These are phyloP conservation scores for Pilasporangium apinafurcum DNA, from an alignment of 352 stramenopile species.

Conservation along the genomic window DNA sequence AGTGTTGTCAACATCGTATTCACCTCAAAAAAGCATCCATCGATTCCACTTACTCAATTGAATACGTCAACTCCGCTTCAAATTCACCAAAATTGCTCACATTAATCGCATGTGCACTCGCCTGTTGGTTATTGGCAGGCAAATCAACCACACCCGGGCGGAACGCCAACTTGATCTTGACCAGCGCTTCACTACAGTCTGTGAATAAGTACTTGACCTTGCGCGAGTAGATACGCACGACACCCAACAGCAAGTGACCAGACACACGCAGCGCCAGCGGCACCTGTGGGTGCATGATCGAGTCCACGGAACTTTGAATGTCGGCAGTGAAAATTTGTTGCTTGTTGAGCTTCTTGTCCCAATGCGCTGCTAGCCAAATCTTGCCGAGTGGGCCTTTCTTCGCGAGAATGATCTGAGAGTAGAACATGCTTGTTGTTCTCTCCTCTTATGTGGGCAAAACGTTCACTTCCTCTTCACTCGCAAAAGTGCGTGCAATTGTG, in stretches of 20 bases:
- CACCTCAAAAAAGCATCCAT: background rate
- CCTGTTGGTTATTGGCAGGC: constrained; percentile 54
- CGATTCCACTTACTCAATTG: constrained; percentile 58
- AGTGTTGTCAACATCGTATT: too few species aligned
- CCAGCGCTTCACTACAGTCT: constrained; percentile 98
- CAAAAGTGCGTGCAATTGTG: too few species aligned
- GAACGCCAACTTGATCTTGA: constrained; percentile 99
- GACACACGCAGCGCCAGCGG: constrained; percentile 96
- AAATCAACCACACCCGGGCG: constrained; percentile 78
- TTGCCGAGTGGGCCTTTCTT: constrained; percentile 99
- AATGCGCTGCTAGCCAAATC: constrained; percentile 99
- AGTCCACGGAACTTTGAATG: constrained; percentile 94
- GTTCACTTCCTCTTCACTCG: background rate
- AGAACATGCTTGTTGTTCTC: constrained; percentile 97
- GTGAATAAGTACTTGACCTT: constrained; percentile 98
- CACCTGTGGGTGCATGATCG: constrained; percentile 95
- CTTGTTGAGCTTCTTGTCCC: constrained; percentile 99
- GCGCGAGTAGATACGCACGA: constrained; percentile 98
- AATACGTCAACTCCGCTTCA: constrained; percentile 78
- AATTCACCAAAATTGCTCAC: constrained; percentile 83
- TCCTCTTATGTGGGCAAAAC: background rate
- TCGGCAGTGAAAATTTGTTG: constrained; percentile 97
- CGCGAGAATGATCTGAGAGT: constrained; percentile 98
- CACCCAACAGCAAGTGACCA: constrained; percentile 96
- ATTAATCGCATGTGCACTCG: constrained; percentile 73